Percentiles rank a stretch among this genome's conserved stretches.
These are phyloP conservation scores for Toxoplasma gondii DNA, from an alignment of 169 alveolate genomes.

Conservation along the genomic window DNA sequence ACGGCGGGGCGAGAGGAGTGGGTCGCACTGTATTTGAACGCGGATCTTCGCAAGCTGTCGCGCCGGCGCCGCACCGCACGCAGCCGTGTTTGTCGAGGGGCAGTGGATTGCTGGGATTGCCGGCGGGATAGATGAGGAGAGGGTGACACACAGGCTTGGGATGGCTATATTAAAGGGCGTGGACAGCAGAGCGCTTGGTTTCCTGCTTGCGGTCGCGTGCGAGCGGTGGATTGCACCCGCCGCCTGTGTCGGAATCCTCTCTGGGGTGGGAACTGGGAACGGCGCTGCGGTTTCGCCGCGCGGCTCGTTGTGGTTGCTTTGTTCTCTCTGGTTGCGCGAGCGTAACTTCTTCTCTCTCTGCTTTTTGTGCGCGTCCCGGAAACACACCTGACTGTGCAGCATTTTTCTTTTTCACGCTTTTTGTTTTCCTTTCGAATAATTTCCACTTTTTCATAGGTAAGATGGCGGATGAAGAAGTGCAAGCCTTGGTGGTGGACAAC, in stretches of 20 bases:
- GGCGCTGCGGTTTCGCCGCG: background rate
- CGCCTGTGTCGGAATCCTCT: background rate
- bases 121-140: background rate
- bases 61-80: background rate
- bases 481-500: slow-evolving; percentile 97
- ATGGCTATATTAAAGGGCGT: background rate
- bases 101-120: background rate
- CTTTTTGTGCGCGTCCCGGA: background rate
- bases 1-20: background rate
- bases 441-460: slow-evolving; percentile 25
- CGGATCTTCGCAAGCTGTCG: background rate
- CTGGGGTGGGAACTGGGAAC: background rate
- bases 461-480: slow-evolving; percentile 89
- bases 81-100: background rate
- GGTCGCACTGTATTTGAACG: background rate
- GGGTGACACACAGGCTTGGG: background rate
- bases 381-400: background rate
- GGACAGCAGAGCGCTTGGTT: background rate
- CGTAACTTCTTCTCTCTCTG: background rate
- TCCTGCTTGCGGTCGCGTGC: background rate
- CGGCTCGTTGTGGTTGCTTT: background rate
- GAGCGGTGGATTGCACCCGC: background rate
- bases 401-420: background rate
- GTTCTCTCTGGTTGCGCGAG: background rate
- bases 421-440: background rate